These are phyloP conservation scores for Eutypella sp. DNA, from an alignment of 2,329 filamentous ascomycete species.

Conservation along the genomic window DNA sequence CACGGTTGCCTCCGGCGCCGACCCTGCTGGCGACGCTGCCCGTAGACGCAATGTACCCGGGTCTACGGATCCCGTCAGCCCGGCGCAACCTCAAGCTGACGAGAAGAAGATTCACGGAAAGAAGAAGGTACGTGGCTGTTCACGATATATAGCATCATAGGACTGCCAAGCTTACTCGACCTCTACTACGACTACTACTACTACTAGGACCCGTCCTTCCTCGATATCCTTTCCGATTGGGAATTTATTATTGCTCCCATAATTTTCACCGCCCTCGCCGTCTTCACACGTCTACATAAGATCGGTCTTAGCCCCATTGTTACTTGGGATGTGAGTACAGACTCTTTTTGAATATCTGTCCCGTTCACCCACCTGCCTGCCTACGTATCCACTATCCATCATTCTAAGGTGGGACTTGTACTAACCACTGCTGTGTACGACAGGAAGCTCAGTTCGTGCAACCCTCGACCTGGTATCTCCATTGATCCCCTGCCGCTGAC, in stretches of 20 bases:
- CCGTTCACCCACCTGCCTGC: too few relatives aligned
- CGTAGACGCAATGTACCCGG: conserved; percentile 51
- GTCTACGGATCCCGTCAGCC: conserved; percentile 28
- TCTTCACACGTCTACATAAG: conserved; percentile 65
- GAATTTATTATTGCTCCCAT: conserved; percentile 58
- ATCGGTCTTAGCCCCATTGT: conserved; percentile 64
- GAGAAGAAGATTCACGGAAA: conserved; percentile 53
- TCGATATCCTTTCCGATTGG: conserved; percentile 60
- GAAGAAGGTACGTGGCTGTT: conserved; percentile 47
- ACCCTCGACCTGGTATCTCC: conserved; percentile 3
- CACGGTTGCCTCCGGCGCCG: conserved; percentile 55
- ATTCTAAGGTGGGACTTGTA: conserved; percentile 2
- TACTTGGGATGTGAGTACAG: conserved; percentile 51
- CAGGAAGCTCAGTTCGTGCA: conserved; percentile 54
- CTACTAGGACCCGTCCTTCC: conserved; percentile 47
- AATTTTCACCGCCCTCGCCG: conserved; percentile 55
- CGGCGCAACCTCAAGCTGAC: conserved; percentile 41
- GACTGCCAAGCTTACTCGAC: conserved; percentile 14
- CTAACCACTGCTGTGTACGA: conserved; percentile 12
- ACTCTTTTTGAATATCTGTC: too few relatives aligned
- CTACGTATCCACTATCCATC: too few relatives aligned
- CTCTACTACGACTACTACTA: conserved; percentile 30
- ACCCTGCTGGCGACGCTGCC: conserved; percentile 48
- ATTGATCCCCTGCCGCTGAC: conserved; percentile 22
- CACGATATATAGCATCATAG: too few relatives aligned